These are phyloP conservation scores for Verbascum thapsus DNA, from an alignment of 257 asterid genomes.

Conservation along the genomic window DNA sequence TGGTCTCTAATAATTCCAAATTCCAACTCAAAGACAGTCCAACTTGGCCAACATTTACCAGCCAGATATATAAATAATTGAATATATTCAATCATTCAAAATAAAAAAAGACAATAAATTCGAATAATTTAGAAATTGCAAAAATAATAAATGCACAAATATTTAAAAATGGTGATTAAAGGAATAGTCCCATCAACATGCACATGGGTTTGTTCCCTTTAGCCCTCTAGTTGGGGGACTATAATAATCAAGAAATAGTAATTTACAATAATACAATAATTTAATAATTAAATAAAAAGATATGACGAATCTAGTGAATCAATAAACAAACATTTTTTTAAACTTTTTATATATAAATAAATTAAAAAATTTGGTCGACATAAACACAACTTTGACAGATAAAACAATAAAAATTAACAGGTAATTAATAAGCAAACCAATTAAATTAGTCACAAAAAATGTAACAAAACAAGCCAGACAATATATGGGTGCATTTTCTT, in stretches of 20 bases:
- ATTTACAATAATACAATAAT: slow-evolving; percentile 29
- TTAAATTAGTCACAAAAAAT: slow-evolving; percentile 28
- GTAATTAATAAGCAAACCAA: slow-evolving; percentile 39
- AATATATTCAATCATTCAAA: too few relatives aligned
- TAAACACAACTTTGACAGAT: slow-evolving; percentile 48
- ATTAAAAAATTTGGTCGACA: slow-evolving; percentile 36
- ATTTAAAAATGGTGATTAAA: slow-evolving; percentile 37
- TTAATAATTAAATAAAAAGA: slow-evolving; percentile 38
- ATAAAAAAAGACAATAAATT: background rate
- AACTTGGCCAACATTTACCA: too few relatives aligned
- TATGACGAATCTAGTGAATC: slow-evolving; percentile 44
- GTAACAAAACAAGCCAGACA: slow-evolving; percentile 49
- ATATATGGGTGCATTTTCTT: slow-evolving; percentile 52
- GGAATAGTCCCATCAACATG: slow-evolving; percentile 58
- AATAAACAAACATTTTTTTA: slow-evolving; percentile 18
- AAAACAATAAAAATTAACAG: slow-evolving; percentile 23
- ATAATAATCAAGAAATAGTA: slow-evolving; percentile 37
- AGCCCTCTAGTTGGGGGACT: slow-evolving; percentile 45
- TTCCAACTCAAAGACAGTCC: too few relatives aligned
- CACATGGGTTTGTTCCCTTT: slow-evolving; percentile 83
- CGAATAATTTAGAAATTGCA: background rate
- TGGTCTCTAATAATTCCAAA: too few relatives aligned
- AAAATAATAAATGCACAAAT: slow-evolving; percentile 28
- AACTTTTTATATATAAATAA: background rate
- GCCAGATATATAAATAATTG: too few relatives aligned